These are phyloP conservation scores for Plasmopara muralis DNA, from an alignment of 352 stramenopile genomes.

Conservation along the genomic window DNA sequence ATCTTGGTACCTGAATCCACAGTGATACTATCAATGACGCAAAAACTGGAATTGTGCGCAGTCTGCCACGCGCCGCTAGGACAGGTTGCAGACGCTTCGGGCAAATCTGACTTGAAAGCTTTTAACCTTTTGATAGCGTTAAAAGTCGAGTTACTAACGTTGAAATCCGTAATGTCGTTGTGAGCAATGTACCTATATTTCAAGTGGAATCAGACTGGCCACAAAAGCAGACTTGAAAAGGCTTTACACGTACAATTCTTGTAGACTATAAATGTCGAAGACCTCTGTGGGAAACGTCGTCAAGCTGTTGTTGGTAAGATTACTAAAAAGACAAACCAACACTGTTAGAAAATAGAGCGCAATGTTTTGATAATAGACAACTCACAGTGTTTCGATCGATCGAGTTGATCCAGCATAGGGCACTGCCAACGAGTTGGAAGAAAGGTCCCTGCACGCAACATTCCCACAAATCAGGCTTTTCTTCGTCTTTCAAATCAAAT, in stretches of 20 bases:
- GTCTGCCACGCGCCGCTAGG: conserved; percentile 23
- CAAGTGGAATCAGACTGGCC: background rate
- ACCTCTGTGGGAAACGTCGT: conserved; percentile 24
- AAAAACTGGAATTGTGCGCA: conserved; percentile 26
- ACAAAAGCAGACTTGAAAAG: background rate
- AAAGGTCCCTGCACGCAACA: conserved; percentile 29
- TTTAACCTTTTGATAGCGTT: conserved; percentile 21
- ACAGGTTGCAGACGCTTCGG: conserved; percentile 13
- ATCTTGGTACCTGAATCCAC: background rate
- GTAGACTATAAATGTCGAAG: conserved; percentile 27
- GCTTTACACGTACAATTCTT: conserved; percentile 20
- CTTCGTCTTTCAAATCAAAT: background rate
- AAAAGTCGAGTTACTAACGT: conserved; percentile 26
- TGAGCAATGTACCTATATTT: conserved; percentile 26
- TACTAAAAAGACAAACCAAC: conserved; percentile 8
- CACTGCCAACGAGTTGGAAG: conserved; percentile 29
- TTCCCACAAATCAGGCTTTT: background rate
- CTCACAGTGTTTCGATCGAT: conserved; percentile 5
- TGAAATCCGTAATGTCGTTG: conserved; percentile 33
- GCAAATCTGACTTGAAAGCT: conserved; percentile 24
- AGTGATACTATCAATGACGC: conserved; percentile 12
- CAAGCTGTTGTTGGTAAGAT: conserved; percentile 30
- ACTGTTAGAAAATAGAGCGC: conserved; percentile 11
- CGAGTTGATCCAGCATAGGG: conserved; percentile 25
- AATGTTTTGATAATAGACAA: conserved; percentile 23